These are phyloP conservation scores for Fusarium mexicanum DNA, from an alignment of 2,329 filamentous ascomycete genomes.

Conservation along the genomic window DNA sequence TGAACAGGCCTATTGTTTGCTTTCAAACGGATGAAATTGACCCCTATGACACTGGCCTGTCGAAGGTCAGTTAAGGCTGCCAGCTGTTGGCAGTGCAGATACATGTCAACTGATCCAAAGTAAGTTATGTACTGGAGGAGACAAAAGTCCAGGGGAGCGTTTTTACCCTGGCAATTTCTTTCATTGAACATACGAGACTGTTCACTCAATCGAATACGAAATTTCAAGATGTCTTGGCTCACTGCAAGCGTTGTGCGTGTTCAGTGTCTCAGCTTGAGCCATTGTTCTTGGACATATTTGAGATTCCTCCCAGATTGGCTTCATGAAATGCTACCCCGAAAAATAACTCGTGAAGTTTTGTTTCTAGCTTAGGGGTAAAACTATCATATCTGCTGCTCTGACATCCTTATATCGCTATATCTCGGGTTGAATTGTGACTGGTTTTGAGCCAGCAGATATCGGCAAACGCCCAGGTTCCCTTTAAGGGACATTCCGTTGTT, in stretches of 20 bases:
- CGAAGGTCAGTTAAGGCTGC: not conserved
- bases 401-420: not conserved
- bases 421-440: not conserved
- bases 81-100: not conserved
- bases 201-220: not conserved
- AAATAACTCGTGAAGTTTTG: no score
- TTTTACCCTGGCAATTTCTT: not conserved
- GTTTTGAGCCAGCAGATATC: not conserved
- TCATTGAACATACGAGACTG: not conserved
- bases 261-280: not conserved
- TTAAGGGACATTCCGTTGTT: not conserved
- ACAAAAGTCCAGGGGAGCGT: not conserved
- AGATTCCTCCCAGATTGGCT: not conserved
- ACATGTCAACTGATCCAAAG: not conserved
- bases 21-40: not conserved
- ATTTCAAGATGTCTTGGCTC: no score
- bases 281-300: not conserved
- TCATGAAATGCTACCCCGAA: no score
- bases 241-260: not conserved
- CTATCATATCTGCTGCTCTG: rapidly evolving
- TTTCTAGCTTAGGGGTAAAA: not conserved
- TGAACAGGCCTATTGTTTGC: not conserved
- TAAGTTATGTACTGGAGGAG: no score
- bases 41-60: not conserved
- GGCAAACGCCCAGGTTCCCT: not conserved